These are phyloP conservation scores for Triticum monococcum DNA, from an alignment of 176 grass and related monocot genomes.

Conservation along the genomic window DNA sequence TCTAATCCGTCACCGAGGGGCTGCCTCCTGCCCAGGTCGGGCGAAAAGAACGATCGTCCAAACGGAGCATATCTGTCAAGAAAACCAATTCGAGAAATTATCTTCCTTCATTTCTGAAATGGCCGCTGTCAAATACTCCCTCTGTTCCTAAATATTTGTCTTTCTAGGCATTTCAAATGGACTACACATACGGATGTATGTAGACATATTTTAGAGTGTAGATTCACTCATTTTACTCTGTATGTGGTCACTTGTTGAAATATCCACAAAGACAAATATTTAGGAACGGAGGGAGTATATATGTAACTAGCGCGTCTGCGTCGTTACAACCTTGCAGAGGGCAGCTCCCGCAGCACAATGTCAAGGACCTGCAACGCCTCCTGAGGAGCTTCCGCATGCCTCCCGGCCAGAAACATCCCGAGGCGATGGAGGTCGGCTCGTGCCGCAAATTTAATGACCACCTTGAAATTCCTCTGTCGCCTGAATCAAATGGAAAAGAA, in stretches of 20 bases:
- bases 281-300: too few relatives aligned
- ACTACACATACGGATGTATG: too few relatives aligned
- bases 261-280: too few relatives aligned
- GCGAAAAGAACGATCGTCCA: conserved; percentile 74
- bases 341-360: conserved; percentile 81
- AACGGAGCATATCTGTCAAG: conserved; percentile 56
- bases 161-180: too few relatives aligned
- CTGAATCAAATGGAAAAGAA: conserved; percentile 25
- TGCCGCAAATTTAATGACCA: conserved; percentile 78
- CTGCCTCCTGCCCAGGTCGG: conserved; percentile 57
- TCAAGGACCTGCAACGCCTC: conserved; percentile 91
- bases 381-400: conserved; percentile 67
- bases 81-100: neutral
- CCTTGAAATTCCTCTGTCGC: conserved; percentile 56
- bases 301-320: neutral
- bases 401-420: conserved; percentile 63
- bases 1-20: conserved; percentile 78
- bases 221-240: too few relatives aligned
- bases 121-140: too few relatives aligned
- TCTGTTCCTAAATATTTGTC: too few relatives aligned
- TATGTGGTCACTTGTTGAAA: too few relatives aligned
- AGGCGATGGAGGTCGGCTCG: conserved; percentile 63
- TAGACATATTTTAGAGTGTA: too few relatives aligned
- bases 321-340: conserved; percentile 49
- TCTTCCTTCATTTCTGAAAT: neutral